Evolutionary conservation across 495 filamentous ascomycete genomes (phyloP).

Genomic region (Sordaria brevicollis): DNA sequence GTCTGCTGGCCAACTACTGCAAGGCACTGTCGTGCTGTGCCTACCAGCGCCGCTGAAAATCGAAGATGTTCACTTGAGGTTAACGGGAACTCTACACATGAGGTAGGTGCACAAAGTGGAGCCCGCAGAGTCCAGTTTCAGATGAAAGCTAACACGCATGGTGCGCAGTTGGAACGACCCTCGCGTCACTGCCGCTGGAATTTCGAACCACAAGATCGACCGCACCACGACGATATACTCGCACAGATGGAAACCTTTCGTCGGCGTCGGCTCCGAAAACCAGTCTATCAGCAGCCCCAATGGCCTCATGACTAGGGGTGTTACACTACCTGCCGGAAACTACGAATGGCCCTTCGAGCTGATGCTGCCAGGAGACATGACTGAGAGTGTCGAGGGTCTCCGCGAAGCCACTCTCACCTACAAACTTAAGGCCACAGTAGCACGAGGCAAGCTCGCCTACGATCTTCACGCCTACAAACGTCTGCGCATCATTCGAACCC

Average conservation of each 20-base stretch:
- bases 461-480: conserved; percentile 70
- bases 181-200: conserved; percentile 36
- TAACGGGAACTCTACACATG: conserved; percentile 61
- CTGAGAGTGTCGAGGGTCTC: conserved; percentile 86
- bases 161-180: conserved; percentile 36
- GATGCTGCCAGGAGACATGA: conserved; percentile 59
- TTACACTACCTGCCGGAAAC: conserved; percentile 61
- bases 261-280: conserved; percentile 18
- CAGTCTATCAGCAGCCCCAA: conserved; percentile 12
- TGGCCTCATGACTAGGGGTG: conserved; percentile 28
- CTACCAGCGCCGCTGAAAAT: conserved; percentile 57
- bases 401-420: conserved; percentile 73
- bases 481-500: conserved; percentile 76
- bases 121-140: neutral
- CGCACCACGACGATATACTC: conserved; percentile 31
- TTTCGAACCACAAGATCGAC: conserved; percentile 38
- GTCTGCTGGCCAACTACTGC: conserved; percentile 62
- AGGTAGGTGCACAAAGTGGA: conserved; percentile 37
- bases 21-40: conserved; percentile 67
- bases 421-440: conserved; percentile 77
- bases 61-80: conserved; percentile 59
- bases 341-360: conserved; percentile 89
- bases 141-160: conserved; percentile 4
- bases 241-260: conserved; percentile 40
- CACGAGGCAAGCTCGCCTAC: conserved; percentile 67